A percentile compares a stretch with the other conserved stretches of the same genome.
Conservation (phyloP, 208 protist genomes). For the Phytomonas serpens region DNA sequence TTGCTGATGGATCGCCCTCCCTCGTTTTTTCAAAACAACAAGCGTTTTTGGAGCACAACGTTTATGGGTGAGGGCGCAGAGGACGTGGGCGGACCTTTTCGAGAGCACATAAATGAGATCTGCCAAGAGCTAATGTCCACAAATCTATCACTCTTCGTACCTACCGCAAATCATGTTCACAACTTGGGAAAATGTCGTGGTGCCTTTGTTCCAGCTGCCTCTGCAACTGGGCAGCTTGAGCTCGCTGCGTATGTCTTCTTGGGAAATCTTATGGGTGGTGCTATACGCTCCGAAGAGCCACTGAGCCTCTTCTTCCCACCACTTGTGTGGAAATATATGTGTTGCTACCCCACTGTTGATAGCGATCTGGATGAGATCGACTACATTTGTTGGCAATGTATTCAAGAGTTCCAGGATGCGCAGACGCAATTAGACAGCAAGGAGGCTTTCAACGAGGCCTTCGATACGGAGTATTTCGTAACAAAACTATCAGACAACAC, state of each 20-base stretch:
- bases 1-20: constrained; percentile 58
- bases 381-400: constrained; percentile 75
- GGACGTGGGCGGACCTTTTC: constrained; percentile 90
- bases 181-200: constrained; percentile 84
- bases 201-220: constrained; percentile 80
- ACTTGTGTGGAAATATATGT: constrained; percentile 88
- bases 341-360: constrained; percentile 48
- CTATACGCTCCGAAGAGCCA: constrained; percentile 84
- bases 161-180: constrained; percentile 82
- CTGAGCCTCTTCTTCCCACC: constrained; percentile 88
- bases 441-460: constrained; percentile 72
- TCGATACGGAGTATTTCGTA: constrained; percentile 81
- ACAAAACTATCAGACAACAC: constrained; percentile 76
- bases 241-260: constrained; percentile 84
- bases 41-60: constrained; percentile 83
- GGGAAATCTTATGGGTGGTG: constrained; percentile 93
- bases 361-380: constrained; percentile 75
- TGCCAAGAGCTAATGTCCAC: constrained; percentile 86
- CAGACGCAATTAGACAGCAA: constrained; percentile 12
- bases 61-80: constrained; percentile 91
- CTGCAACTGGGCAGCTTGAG: constrained; percentile 36
- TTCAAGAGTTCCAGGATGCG: constrained; percentile 59
- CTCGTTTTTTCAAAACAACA: constrained; percentile 77
- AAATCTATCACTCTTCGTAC: constrained; percentile 83
- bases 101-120: constrained; percentile 90